These are phyloP conservation scores for Sapria himalayana DNA, from an alignment of 345 rosid species.

Conservation along the genomic window DNA sequence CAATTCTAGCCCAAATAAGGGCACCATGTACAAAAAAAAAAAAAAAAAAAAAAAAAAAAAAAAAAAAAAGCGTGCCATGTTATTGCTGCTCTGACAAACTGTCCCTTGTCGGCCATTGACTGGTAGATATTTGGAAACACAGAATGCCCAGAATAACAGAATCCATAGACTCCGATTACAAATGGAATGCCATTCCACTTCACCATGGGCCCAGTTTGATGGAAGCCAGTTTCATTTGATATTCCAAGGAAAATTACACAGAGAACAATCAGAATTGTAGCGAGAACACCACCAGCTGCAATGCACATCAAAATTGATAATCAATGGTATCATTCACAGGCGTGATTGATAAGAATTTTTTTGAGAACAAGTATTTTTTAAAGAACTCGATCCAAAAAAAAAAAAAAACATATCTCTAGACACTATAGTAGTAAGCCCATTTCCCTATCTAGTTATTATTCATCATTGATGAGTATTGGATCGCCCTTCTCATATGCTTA, in stretches of 20 bases:
- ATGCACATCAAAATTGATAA: too few species aligned
- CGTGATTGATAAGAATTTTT: too few species aligned
- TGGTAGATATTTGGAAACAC: constrained; percentile 91
- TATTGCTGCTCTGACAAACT: constrained; percentile 46
- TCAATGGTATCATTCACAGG: too few species aligned
- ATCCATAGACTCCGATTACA: constrained; percentile 69
- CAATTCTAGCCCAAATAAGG: constrained; percentile 6
- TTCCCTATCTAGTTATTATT: too few species aligned
- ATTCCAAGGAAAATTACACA: constrained; percentile 40
- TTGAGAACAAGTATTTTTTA: too few species aligned
- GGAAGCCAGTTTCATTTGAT: constrained; percentile 46
- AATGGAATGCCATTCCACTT: constrained; percentile 76
- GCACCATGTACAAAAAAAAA: background rate
- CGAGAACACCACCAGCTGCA: constrained; percentile 78
- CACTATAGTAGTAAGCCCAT: too few species aligned
- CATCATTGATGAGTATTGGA: too few species aligned
- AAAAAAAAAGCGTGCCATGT: constrained; percentile 22
- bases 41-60: too few species aligned
- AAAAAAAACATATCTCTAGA: too few species aligned
- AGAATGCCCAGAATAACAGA: constrained; percentile 68
- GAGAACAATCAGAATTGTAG: constrained; percentile 35
- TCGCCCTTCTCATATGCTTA: too few species aligned
- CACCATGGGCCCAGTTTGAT: constrained; percentile 40
- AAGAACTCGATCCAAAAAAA: too few species aligned
- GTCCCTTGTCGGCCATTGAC: constrained; percentile 81